Evolutionary conservation across 345 rosid species (phyloP), one percentile per base, ranked within the genome.

Genomic region (Eucalyptus camaldulensis): DNA sequence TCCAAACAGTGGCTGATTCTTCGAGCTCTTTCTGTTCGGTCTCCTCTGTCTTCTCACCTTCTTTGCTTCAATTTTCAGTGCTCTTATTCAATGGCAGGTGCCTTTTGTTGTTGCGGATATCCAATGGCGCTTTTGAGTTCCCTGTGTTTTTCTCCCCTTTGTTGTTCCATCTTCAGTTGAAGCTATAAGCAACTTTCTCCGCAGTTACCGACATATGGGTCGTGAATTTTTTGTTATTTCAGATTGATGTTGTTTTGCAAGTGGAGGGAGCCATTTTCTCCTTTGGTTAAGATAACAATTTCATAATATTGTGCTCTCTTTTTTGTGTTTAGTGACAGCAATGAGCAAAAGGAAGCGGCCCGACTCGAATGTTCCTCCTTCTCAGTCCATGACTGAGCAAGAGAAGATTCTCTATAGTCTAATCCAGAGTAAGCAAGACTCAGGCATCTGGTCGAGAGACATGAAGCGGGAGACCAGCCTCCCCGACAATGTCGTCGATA

Each of bases 311-410:
- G 19, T 65, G 10, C 37, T n/a, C 76, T n/a, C 3, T n/a, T 4
- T 29, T n/a, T 8, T 21, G 47, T 76, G 49, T 65, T 67, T 24
- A 40, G 87, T 49, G 83, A 86, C 58, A 85, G 89, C 76, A 49
- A 90, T 91, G 93, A 91, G 93, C 86, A 96, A 95, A 90, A 93
- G 99, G 90, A 95, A 94, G 90, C 93, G 92, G 21, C 91, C 94
- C 6, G 98, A 92, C 37, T 44, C 91, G 8, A 89, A 88, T 53
- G 91, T 93, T 31, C 87, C 91, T 31, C 87, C 92, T 25, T 44
- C 89, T 40, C 88, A 87, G 58, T 88, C 92, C 60, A 88, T 93
- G 86, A 92, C 95, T 29, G 95, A 93, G 54, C 94, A 95, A 25
- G 98, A 97, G 91, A 91, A 89, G 43, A 86, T 53, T 15, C 81